Evolutionary conservation across 2,329 filamentous ascomycete species (phyloP).

Genomic region (Pseudocercospora macadamiae): DNA sequence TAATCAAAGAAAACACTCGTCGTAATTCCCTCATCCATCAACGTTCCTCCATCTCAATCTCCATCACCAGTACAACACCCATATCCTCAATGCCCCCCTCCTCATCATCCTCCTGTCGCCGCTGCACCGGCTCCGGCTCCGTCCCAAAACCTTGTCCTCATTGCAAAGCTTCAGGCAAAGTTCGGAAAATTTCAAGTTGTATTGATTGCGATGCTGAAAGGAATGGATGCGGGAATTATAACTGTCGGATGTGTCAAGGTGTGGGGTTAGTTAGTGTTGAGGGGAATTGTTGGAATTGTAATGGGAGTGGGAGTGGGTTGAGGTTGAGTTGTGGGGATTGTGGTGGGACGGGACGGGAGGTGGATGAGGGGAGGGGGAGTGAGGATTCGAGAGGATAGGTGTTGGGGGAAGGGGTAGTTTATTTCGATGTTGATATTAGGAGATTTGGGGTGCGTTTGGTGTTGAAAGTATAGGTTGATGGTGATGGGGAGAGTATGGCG

Average conservation of each 20-base stretch:
- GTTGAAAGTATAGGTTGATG: no score
- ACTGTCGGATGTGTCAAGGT: constrained; percentile 16
- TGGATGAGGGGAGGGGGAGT: constrained; percentile 10
- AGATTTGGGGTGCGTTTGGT: neutral
- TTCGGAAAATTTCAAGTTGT: constrained; percentile 3
- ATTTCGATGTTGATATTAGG: neutral
- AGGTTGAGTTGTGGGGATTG: constrained; percentile 22
- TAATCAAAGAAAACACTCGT: constrained; percentile 18
- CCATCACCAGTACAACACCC: no score
- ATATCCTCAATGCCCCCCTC: neutral
- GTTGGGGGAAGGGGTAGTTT: neutral
- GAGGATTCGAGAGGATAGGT: neutral
- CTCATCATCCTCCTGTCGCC: constrained; percentile 6
- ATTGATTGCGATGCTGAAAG: constrained; percentile 22
- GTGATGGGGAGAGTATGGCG: no score
- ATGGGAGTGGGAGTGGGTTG: constrained; percentile 18
- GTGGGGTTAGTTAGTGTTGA: neutral
- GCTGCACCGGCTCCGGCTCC: constrained; percentile 18
- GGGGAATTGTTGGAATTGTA: constrained; percentile 10
- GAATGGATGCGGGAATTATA: constrained; percentile 24
- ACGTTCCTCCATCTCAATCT: constrained; percentile 6
- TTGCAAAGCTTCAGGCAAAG: constrained; percentile 22
- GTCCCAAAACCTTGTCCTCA: constrained; percentile 20
- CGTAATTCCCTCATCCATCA: constrained; percentile 16
- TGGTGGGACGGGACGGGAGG: constrained; percentile 13